Evolutionary conservation across 768 basidiomycete species (phyloP), one percentile per base, ranked within the genome.

Genomic region (Clitopilus hobsonii): DNA sequence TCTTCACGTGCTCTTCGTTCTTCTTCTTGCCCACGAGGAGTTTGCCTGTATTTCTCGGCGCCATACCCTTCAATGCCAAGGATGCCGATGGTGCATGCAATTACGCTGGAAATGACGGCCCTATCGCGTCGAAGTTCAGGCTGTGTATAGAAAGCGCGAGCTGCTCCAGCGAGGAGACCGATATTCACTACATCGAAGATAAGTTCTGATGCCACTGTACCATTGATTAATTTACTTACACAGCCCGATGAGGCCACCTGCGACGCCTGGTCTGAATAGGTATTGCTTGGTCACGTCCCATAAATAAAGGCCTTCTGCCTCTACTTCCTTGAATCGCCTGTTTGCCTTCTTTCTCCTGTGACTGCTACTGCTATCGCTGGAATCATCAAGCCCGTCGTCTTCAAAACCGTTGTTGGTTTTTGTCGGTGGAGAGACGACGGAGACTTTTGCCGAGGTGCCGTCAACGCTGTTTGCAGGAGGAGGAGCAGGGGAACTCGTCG

Each of bases 231-330:
- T 26, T 24, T 6, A 73, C 80, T 16, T 59, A 88, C 89, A 76
- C 45, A 91, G 65, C 38, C 88, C 88, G 57, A 91, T 60, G 25
- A 90, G 70, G 38, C 90, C 89, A 24, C 90, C 86, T 8, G 85
- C 84, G 51, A 88, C 81, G 23, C 82, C 82, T 13, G 89, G 88
- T 25, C 81, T 77, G 56, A 90, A 70, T 23, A 90, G 61, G 60
- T 79, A 75, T 25, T 78, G 69, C 59, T 82, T 84, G 3, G 78
- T 67, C 23, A 74, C 58, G 7, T 76, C 69, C 79, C 80, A 86
- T 10, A 83, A 60, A 54, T 84, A 76, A 51, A 71, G 64, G 25
- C 79, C 76, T 64, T 86, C 83, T 26, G 77, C 76, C 56, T 79
- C 75, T 4, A 68, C 73, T 54, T 80, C 74, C 50, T 77, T 67